These are phyloP conservation scores for Penicilliopsis zonata DNA, from an alignment of 495 filamentous ascomycete species.

Conservation along the genomic window DNA sequence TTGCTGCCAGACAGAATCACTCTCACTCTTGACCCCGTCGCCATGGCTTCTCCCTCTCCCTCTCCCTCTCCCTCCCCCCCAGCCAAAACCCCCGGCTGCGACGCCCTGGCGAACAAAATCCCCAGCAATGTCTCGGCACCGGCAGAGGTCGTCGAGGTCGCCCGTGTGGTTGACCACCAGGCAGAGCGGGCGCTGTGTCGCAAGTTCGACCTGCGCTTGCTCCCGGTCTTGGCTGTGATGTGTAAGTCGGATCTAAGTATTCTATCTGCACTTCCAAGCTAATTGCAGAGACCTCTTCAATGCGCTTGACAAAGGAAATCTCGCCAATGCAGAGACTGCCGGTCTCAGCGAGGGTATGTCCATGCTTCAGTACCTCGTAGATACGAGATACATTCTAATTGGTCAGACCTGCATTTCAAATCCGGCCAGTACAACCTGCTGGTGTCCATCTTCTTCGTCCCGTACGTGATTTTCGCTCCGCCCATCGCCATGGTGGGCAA, in stretches of 20 bases:
- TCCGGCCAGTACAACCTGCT: constrained; percentile 59
- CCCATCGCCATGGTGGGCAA: constrained; percentile 58
- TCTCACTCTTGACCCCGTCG: too few species aligned
- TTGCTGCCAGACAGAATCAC: too few species aligned
- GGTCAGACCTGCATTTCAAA: constrained; percentile 41
- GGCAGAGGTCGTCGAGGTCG: constrained; percentile 15
- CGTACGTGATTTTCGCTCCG: constrained; percentile 59
- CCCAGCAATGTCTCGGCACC: constrained; percentile 18
- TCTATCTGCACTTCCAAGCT: constrained; percentile 2
- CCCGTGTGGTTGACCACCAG: constrained; percentile 26
- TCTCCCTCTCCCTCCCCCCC: too few species aligned
- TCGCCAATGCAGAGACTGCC: constrained; percentile 61
- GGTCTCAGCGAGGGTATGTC: constrained; percentile 34
- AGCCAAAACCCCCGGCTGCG: constrained; percentile 8
- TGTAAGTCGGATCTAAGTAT: constrained; percentile 23
- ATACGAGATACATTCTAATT: neutral
- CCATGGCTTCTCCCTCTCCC: too few species aligned
- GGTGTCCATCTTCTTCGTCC: constrained; percentile 65
- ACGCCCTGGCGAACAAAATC: constrained; percentile 18
- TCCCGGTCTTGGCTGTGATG: constrained; percentile 55
- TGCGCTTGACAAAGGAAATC: constrained; percentile 43
- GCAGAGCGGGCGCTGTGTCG: constrained; percentile 52
- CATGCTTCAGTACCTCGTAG: neutral
- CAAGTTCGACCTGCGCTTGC: constrained; percentile 49
- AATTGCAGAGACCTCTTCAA: constrained; percentile 39